Evolutionary conservation across 805 yeast species (phyloP).

Genomic region (Alloascoidea africana): DNA sequence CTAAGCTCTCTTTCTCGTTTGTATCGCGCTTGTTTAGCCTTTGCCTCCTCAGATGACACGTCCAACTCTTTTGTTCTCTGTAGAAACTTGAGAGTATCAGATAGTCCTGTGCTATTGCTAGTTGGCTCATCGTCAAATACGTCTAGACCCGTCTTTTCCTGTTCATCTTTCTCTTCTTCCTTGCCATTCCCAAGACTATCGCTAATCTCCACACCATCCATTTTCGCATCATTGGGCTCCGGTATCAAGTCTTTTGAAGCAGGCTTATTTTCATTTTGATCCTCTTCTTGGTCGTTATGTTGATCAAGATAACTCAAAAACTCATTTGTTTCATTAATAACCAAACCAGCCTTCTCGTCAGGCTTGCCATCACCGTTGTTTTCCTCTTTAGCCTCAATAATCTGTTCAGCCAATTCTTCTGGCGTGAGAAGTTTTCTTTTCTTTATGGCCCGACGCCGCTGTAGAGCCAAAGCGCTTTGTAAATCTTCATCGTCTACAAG

Average conservation of each 20-base stretch:
- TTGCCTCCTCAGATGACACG: not conserved
- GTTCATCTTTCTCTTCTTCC: not conserved
- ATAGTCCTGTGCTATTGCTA: not conserved
- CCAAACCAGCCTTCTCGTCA: conserved; percentile 4
- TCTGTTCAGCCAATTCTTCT: conserved; percentile 16
- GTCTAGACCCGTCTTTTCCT: not conserved
- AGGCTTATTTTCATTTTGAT: conserved; percentile 5
- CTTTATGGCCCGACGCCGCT: conserved; percentile 17
- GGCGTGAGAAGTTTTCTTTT: conserved; percentile 9
- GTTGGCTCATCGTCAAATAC: not conserved
- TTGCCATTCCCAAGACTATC: not conserved
- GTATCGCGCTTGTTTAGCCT: not conserved
- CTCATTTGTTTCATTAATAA: conserved; percentile 2
- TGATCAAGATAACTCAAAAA: not conserved
- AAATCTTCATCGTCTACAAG: conserved; percentile 22
- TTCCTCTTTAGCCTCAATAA: conserved; percentile 14
- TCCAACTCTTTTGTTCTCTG: not conserved
- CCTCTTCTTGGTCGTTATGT: conserved; percentile 7
- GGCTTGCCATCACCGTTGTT: conserved; percentile 5
- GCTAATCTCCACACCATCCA: not conserved
- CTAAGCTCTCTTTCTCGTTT: not conserved
- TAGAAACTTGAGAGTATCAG: not conserved
- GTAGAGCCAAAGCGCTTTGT: conserved; percentile 15
- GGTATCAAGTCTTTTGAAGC: not conserved
- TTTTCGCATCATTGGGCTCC: not conserved